Evolutionary conservation across 495 filamentous ascomycete species (phyloP).

Genomic region (Astrothelium macrocarpum): DNA sequence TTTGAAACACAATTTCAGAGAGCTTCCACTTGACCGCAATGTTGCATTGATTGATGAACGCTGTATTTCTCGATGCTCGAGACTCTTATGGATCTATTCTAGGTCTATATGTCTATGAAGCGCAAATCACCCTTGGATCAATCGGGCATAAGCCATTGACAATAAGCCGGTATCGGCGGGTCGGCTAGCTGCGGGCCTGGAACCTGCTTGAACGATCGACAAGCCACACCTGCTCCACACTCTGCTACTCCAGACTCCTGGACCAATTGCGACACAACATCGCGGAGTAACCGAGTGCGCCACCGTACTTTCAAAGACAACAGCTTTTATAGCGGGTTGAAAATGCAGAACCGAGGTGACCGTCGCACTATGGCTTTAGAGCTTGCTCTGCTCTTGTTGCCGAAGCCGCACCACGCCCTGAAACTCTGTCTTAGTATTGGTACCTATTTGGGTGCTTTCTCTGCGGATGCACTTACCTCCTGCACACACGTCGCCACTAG

Average conservation of each 20-base stretch:
- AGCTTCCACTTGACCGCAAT: too few relatives aligned
- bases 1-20: too few relatives aligned
- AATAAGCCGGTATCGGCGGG: background rate
- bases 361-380: background rate
- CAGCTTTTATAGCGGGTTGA: background rate
- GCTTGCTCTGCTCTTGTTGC: conserved; percentile 8
- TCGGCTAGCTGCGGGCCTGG: background rate
- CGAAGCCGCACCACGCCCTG: conserved; percentile 14
- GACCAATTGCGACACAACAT: too few relatives aligned
- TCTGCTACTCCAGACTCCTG: background rate
- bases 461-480: conserved; percentile 57
- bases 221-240: background rate
- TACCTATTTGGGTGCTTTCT: too few relatives aligned
- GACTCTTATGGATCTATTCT: too few relatives aligned
- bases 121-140: background rate
- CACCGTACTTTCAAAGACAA: background rate
- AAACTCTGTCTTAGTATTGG: background rate
- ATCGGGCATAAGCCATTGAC: background rate
- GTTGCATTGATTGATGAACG: too few relatives aligned
- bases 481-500: conserved; percentile 81
- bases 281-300: background rate
- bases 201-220: too few relatives aligned
- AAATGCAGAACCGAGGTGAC: background rate
- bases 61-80: too few relatives aligned
- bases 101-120: too few relatives aligned